A percentile compares a stretch with the other conserved stretches of the same genome.
Conservation (phyloP, 306 rosid genomes). For the Pterocarpus santalinus region DNA sequence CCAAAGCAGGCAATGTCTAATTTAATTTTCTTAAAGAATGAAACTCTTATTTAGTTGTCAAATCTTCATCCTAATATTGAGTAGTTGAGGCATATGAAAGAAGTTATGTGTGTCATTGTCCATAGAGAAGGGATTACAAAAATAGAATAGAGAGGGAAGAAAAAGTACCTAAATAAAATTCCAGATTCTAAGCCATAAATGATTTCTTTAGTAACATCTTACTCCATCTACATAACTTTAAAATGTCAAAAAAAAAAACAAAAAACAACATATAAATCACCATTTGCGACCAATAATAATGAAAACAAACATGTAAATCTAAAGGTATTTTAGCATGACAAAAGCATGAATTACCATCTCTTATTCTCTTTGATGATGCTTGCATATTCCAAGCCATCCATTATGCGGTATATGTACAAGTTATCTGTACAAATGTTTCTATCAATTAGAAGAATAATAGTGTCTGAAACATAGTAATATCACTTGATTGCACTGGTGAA, state of each 20-base stretch:
- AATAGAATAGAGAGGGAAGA: constrained; percentile 21
- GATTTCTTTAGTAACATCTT: constrained; percentile 82
- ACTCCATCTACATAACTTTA: constrained; percentile 76
- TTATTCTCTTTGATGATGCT: constrained; percentile 77
- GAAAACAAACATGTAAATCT: constrained; percentile 39
- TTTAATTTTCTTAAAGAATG: not conserved
- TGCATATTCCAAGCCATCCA: constrained; percentile 81
- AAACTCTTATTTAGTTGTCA: constrained; percentile 3
- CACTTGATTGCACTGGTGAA: not conserved
- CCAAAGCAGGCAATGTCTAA: constrained; percentile 8
- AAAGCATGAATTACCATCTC: constrained; percentile 70
- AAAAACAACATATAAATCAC: constrained; percentile 21
- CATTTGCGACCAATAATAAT: not conserved
- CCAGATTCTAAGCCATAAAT: constrained; percentile 93
- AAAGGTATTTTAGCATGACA: constrained; percentile 11
- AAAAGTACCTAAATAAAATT: constrained; percentile 80
- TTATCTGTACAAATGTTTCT: constrained; percentile 51
- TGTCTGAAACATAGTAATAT: constrained; percentile 27
- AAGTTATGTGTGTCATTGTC: not conserved
- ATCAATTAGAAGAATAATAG: constrained; percentile 29
- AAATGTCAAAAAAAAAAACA: constrained; percentile 39
- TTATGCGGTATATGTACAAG: constrained; percentile 52
- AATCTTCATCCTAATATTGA: constrained; percentile 23
- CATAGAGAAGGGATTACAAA: constrained; percentile 26
- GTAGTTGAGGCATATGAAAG: constrained; percentile 13